Evolutionary conservation across 805 yeast genomes (phyloP).

Genomic region (Yamadazyma kitorensis): DNA sequence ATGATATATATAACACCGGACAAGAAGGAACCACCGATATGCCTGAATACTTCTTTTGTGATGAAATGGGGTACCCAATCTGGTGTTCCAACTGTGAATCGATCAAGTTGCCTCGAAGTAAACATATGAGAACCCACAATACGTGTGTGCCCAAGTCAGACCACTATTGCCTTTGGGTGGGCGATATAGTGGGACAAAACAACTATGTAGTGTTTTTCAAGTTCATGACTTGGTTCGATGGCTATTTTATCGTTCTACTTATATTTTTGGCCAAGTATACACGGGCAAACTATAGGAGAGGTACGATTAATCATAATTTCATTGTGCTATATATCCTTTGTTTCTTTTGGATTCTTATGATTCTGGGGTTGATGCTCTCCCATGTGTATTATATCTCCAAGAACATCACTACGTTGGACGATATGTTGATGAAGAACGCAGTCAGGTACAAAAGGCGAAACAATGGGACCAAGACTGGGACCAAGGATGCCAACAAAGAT

Average conservation of each 20-base stretch:
- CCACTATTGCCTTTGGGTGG: slow-evolving; percentile 81
- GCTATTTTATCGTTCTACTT: slow-evolving; percentile 30
- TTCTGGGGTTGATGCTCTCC: slow-evolving; percentile 38
- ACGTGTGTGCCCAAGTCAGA: slow-evolving; percentile 74
- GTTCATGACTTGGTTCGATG: slow-evolving; percentile 39
- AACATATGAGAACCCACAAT: slow-evolving; percentile 58
- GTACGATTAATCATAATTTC: slow-evolving; percentile 42
- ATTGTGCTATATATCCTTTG: slow-evolving; percentile 45
- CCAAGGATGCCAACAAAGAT: slow-evolving; percentile 11
- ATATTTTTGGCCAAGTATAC: slow-evolving; percentile 25
- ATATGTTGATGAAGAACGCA: slow-evolving; percentile 37
- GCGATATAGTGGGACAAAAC: slow-evolving; percentile 62
- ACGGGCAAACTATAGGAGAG: slow-evolving; percentile 11
- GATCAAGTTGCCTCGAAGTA: slow-evolving; percentile 64
- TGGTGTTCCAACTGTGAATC: slow-evolving; percentile 72
- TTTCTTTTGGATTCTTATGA: slow-evolving; percentile 45
- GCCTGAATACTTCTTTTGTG: slow-evolving; percentile 66
- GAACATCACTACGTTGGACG: slow-evolving; percentile 63
- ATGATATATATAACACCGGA: slow-evolving; percentile 22
- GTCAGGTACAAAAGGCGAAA: slow-evolving; percentile 18
- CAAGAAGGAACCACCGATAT: slow-evolving; percentile 28
- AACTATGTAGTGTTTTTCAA: slow-evolving; percentile 63
- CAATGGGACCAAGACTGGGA: slow-evolving; percentile 4
- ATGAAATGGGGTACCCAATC: slow-evolving; percentile 67
- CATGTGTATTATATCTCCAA: slow-evolving; percentile 43